Percentiles rank a stretch among this genome's conserved stretches.
phyloP scores from a whole-genome alignment of 2,329 filamentous ascomycete genomes.

The Cylindrodendrum hubeiense region DNA sequence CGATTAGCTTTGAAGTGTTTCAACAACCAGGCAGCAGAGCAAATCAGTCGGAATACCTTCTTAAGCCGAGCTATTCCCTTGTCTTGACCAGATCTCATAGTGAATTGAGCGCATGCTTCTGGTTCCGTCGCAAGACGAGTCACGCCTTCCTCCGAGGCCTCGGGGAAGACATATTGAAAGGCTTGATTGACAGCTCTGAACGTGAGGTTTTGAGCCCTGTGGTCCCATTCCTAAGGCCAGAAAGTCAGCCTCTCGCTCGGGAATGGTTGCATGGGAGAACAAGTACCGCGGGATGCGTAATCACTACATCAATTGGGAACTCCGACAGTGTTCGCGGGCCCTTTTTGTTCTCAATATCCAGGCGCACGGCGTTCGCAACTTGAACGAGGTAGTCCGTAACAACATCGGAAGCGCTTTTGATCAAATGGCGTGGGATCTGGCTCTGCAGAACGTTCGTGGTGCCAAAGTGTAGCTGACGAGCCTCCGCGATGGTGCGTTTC shows the following conservation, averaged over 20 bases:
- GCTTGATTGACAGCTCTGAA: conserved; percentile 27
- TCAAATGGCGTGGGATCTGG: conserved; percentile 22
- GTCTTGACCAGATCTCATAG: conserved; percentile 10
- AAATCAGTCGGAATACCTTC: background rate
- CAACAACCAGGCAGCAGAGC: no score
- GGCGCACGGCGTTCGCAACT: conserved; percentile 12
- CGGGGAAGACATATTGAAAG: conserved; percentile 16
- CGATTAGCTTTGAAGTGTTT: background rate
- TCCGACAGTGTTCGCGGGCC: conserved; percentile 1
- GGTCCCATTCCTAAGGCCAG: conserved; percentile 21
- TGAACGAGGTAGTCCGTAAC: conserved; percentile 25
- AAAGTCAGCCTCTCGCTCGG: background rate
- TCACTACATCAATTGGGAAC: conserved; percentile 28
- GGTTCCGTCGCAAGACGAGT: conserved; percentile 24
- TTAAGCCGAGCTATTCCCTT: conserved; percentile 10
- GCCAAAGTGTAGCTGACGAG: conserved; percentile 8
- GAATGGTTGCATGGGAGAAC: rapidly evolving
- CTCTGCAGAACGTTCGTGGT: background rate
- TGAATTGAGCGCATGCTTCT: conserved; percentile 31
- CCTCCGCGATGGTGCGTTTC: conserved; percentile 24
- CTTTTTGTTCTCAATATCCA: conserved; percentile 16
- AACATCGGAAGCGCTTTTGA: conserved; percentile 25
- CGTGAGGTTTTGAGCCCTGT: conserved; percentile 24
- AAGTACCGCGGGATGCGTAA: conserved; percentile 27
- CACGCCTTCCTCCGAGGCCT: background rate